A percentile compares a stretch with the other conserved stretches of the same genome.
phyloP scores from a whole-genome alignment of 2,329 filamentous ascomycete genomes.

The Biscogniauxia marginata region DNA sequence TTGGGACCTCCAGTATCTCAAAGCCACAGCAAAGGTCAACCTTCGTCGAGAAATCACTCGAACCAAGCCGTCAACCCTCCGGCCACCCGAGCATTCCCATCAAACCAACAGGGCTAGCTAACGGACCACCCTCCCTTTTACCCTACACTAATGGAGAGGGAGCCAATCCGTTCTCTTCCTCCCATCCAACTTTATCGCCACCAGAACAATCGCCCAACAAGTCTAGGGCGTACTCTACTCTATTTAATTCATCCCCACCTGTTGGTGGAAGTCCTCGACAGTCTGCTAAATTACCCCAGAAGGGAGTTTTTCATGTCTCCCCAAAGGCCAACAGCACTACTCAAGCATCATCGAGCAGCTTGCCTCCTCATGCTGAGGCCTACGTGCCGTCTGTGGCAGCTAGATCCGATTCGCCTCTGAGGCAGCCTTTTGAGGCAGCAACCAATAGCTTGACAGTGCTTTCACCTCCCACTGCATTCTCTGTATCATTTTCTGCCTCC shows the following conservation, averaged over 20 bases:
- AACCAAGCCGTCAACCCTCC: constrained; percentile 17
- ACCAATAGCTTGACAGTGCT: constrained; percentile 22
- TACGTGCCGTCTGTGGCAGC: constrained; percentile 19
- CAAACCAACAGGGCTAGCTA: constrained; percentile 28
- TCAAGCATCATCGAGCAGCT: constrained; percentile 19
- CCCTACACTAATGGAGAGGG: constrained; percentile 32
- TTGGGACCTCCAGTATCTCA: constrained; percentile 11
- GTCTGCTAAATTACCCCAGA: constrained; percentile 26
- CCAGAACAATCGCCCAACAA: constrained; percentile 42
- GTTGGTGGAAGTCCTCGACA: constrained; percentile 9
- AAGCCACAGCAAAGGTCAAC: constrained; percentile 7
- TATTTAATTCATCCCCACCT: constrained; percentile 35
- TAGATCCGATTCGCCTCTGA: constrained; percentile 29
- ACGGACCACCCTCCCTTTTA: constrained; percentile 24
- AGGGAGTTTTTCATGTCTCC: constrained; percentile 33
- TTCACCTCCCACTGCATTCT: constrained; percentile 27
- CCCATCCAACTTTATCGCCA: constrained; percentile 41
- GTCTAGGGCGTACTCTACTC: constrained; percentile 39
- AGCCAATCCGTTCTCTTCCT: constrained; percentile 42
- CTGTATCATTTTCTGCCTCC: constrained; percentile 21
- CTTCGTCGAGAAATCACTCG: constrained; percentile 13
- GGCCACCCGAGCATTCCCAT: constrained; percentile 25
- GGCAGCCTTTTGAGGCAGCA: constrained; percentile 25
- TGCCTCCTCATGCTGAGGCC: constrained; percentile 22
- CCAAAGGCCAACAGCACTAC: constrained; percentile 22